phyloP scores from a whole-genome alignment of 176 grass and related monocot genomes.

The Zea mays region DNA sequence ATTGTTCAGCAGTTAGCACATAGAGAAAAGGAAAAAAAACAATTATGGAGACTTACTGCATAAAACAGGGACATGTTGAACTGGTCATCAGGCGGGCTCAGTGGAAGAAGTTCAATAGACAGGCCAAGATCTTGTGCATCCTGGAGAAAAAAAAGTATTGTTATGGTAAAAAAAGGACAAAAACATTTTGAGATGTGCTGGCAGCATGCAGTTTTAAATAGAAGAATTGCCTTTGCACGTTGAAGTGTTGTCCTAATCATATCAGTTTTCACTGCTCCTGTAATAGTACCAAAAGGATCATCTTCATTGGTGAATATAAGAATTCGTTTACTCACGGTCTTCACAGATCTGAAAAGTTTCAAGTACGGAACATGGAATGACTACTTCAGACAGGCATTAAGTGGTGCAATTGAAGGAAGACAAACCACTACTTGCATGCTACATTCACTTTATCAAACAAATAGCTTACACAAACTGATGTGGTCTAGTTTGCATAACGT shows the following conservation, averaged over 20 bases:
- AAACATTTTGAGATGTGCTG: slow-evolving; percentile 2
- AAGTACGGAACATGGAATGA: slow-evolving; percentile 17
- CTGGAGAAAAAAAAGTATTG: slow-evolving; percentile 40
- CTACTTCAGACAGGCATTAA: background rate
- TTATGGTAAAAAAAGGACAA: slow-evolving; percentile 11
- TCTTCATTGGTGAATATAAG: slow-evolving; percentile 95
- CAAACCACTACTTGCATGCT: slow-evolving; percentile 1
- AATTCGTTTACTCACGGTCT: slow-evolving; percentile 74
- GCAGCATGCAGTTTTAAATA: background rate
- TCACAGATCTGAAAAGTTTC: slow-evolving; percentile 61
- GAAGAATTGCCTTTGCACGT: slow-evolving; percentile 63
- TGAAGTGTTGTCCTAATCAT: slow-evolving; percentile 88
- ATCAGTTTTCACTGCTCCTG: slow-evolving; percentile 73
- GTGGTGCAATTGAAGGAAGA: background rate
- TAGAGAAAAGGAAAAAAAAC: background rate
- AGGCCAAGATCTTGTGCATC: slow-evolving; percentile 93
- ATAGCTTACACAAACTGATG: slow-evolving; percentile 22
- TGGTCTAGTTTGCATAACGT: slow-evolving; percentile 15
- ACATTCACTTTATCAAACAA: slow-evolving; percentile 12
- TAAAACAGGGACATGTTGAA: slow-evolving; percentile 91
- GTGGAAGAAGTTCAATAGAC: slow-evolving; percentile 84
- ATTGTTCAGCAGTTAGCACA: slow-evolving; percentile 32
- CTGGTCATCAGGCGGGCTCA: slow-evolving; percentile 60
- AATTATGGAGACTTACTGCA: slow-evolving; percentile 56
- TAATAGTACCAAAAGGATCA: slow-evolving; percentile 82